Base-by-base conservation (phyloP, 768 basidiomycete species). In the Saitozyma podzolica region DNA sequence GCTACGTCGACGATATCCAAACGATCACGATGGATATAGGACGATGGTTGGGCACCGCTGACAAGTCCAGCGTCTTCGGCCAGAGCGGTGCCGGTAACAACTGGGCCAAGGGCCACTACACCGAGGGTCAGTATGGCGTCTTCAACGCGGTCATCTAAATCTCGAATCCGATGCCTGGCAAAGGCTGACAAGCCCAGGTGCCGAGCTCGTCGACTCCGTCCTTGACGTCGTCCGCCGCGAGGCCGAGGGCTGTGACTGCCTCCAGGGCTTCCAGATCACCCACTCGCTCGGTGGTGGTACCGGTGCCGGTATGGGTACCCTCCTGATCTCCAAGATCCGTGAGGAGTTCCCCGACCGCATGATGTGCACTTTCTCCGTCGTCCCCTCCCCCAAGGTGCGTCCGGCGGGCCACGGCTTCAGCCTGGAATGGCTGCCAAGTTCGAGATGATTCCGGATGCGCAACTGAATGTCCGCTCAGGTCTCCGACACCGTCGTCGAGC, bases 351-450 rank as follows among this genome's bases (percentile, higher is more conserved):
- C 95, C 69, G 96, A 99, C 82, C 85, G 96, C 60, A 99, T 99
- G 95, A 97, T 98, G 95, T 92, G 91, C 81, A 98, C 96, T 64
- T 99, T 95, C 85, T 98, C 96, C 59, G 95, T 99, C 74, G 91
- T 98, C 14, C 95, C 95, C 40, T 89, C 88, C 81, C 93, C 95
- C 60, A 95, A 95, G 81, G 94, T 81, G 39, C 56, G 73, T 61
- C n/a, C 40, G 40, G 19, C 4, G 6, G 11, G 14, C 10, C 40
- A 42, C 29, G 29, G 29, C 10, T 20, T 20, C 1, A 42, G 8
- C 19, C 47, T 48, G 14, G 3, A 48, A 48, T 48, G 17, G 47
- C 14, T 48, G 47, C 47, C 47, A n/a, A n/a, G n/a, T n/a, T 52
- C 9, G 37, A 52, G 50, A 52, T n/a, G 9, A 52, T 11, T n/a